Evolutionary conservation across 805 yeast genomes (phyloP), one percentile per base, ranked within the genome.

Genomic region (Novakomyces olei): DNA sequence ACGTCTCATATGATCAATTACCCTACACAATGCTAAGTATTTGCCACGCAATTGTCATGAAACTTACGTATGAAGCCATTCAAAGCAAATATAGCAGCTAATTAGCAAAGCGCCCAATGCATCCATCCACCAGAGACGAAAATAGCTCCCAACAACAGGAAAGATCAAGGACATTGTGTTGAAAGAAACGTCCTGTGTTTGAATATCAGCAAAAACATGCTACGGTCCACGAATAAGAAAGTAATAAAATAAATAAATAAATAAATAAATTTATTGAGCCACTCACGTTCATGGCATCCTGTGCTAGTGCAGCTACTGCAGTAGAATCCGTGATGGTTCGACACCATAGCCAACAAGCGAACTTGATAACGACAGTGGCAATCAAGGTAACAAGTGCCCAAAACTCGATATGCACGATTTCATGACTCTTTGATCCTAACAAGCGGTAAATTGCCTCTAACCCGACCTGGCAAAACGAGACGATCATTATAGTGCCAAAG

Each of bases 231-330:
- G 2, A 12, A 3, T 36, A 36, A 3, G 39, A 24, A 15, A 77
- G 77, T 58, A 76, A 76, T 3, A 75, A 62, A 20, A 76, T 65
- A 49, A 77, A n/a, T n/a, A n/a, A n/a, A n/a, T n/a, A n/a, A n/a
- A n/a, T n/a, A n/a, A n/a, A n/a, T n/a, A n/a, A n/a, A n/a, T n/a
- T n/a, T n/a, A n/a, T n/a, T n/a, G n/a, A n/a, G n/a, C n/a, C n/a
- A n/a, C n/a, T n/a, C n/a, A n/a, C 91, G 1, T 83, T 76, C 50
- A 63, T 58, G 0, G 88, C 88, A 51, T 77, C 91, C 49, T 75
- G 85, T 2, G 83, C 78, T 35, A 76, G 54, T 0, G 91, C 91
- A 44, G 69, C 74, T 2, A 77, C 72, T 0, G 81, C 69, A 12
- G 73, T 64, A 10, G 79, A 71, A n/a, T n/a, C n/a, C 12, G 60